Evolutionary conservation across 805 yeast species (phyloP).

Genomic region (Sugiyamaella qingdaonensis): DNA sequence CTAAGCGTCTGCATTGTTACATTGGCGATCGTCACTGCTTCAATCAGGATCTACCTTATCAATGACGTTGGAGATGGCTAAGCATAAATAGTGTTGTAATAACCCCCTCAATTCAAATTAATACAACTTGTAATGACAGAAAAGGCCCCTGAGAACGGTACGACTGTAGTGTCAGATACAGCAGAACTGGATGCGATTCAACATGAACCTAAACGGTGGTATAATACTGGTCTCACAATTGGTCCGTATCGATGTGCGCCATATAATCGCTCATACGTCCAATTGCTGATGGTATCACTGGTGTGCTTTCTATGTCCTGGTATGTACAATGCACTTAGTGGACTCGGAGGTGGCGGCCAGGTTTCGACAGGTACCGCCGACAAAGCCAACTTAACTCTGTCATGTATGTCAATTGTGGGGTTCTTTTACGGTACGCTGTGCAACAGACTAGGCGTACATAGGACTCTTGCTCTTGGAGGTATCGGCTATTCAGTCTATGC

Average conservation of each 20-base stretch:
- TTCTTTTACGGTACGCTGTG: slow-evolving; percentile 54
- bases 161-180: not conserved
- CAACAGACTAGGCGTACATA: slow-evolving; percentile 46
- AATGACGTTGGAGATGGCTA: no score
- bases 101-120: no score
- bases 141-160: not conserved
- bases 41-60: no score
- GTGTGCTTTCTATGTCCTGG: slow-evolving; percentile 51
- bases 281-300: slow-evolving; percentile 44
- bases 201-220: slow-evolving; percentile 19
- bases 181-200: not conserved
- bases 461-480: slow-evolving; percentile 43
- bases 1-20: slow-evolving; percentile 1
- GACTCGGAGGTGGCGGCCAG: slow-evolving; percentile 47
- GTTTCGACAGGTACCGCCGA: slow-evolving; percentile 42
- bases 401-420: slow-evolving; percentile 54
- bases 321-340: slow-evolving; percentile 48
- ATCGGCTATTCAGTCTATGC: slow-evolving; percentile 44
- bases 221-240: slow-evolving; percentile 20
- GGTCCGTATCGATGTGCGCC: slow-evolving; percentile 33
- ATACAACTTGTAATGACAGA: not conserved
- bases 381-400: slow-evolving; percentile 49
- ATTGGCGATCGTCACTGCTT: not conserved
- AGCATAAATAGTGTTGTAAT: no score
- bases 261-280: slow-evolving; percentile 40